phyloP scores from a whole-genome alignment of 2,329 filamentous ascomycete genomes.

The Venturia effusa region DNA sequence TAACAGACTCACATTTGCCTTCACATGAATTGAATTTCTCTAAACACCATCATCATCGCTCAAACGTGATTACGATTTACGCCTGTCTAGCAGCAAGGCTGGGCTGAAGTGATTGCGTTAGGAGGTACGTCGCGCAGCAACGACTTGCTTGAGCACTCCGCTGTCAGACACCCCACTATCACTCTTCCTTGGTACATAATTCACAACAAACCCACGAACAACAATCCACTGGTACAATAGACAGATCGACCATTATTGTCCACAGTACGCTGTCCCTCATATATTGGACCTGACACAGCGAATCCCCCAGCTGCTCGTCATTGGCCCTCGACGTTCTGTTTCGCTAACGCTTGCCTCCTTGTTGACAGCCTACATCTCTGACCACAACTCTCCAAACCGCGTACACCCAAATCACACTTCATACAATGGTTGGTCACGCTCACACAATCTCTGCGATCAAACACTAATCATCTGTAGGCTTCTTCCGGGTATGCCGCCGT shows the following conservation, averaged over 20 bases:
- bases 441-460: neutral
- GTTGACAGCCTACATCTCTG: constrained; percentile 7
- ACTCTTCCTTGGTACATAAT: neutral
- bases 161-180: neutral
- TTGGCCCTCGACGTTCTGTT: neutral
- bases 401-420: neutral
- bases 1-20: neutral
- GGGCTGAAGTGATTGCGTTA: neutral
- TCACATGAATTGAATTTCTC: neutral
- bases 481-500: constrained; percentile 7
- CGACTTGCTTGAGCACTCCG: neutral
- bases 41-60: neutral
- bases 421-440: neutral
- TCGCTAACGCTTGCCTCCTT: neutral
- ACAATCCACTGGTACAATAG: neutral
- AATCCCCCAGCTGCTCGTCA: neutral
- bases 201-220: neutral
- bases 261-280: neutral
- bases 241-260: neutral
- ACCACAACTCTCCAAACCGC: neutral
- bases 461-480: neutral
- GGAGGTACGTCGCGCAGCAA: neutral
- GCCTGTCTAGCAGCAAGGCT: neutral
- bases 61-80: neutral
- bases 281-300: neutral